Conservation (phyloP, 352 stramenopile genomes). For the Albugo laibachii region DNA sequence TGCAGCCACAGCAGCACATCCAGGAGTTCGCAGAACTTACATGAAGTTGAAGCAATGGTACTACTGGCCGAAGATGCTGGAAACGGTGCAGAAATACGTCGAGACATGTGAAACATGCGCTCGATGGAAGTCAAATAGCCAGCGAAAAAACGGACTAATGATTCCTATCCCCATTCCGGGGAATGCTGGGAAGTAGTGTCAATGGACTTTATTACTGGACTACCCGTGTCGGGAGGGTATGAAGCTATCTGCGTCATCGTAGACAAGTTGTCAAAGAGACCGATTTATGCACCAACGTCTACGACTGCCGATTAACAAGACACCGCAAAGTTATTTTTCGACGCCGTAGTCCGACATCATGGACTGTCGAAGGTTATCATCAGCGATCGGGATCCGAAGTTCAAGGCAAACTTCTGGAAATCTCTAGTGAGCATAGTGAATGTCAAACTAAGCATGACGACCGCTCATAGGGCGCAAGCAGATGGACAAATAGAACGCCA, state of each 20-base stretch:
- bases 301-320: constrained; percentile 1
- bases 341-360: constrained; percentile 7
- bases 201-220: constrained; percentile 8
- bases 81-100: constrained; percentile 5
- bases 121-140: not conserved
- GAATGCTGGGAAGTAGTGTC: constrained; percentile 8
- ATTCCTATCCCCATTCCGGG: constrained; percentile 3
- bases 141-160: constrained; percentile 5
- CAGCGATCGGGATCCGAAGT: constrained; percentile 9
- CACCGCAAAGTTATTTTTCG: constrained; percentile 5
- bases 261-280: constrained; percentile 4
- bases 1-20: constrained; percentile 2
- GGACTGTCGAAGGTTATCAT: constrained; percentile 7
- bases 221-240: constrained; percentile 8
- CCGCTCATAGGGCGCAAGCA: constrained; percentile 1
- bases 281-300: constrained; percentile 7
- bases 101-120: constrained; percentile 4
- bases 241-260: constrained; percentile 6
- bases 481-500: constrained; percentile 6
- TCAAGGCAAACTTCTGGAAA: constrained; percentile 7
- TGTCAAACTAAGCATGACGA: constrained; percentile 3
- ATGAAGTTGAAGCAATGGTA: constrained; percentile 3
- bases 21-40: constrained; percentile 2
- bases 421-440: constrained; percentile 2
- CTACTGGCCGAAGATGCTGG: constrained; percentile 5